Evolutionary conservation across 2,329 filamentous ascomycete species (phyloP).

Genomic region (Xenosphaeropsis pyriputrescens): DNA sequence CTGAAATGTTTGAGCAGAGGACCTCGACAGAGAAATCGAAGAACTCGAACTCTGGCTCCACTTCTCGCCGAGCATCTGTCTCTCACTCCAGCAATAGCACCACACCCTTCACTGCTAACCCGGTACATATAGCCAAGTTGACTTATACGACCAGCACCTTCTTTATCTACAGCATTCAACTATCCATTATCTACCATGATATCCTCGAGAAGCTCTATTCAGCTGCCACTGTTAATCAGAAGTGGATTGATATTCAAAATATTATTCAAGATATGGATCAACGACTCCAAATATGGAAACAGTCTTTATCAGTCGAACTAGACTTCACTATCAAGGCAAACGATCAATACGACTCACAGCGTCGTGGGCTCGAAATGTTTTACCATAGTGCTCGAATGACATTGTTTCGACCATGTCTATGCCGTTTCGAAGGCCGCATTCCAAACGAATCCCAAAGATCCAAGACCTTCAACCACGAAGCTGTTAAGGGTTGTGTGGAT

Average conservation of each 20-base stretch:
- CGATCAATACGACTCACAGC: constrained; percentile 3
- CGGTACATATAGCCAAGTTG: constrained; percentile 5
- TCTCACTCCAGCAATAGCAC: neutral
- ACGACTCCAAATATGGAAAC: constrained; percentile 8
- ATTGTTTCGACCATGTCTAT: constrained; percentile 13
- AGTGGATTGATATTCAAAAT: constrained; percentile 11
- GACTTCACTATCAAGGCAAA: constrained; percentile 6
- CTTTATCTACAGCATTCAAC: constrained; percentile 13
- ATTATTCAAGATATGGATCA: constrained; percentile 8
- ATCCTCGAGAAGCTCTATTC: constrained; percentile 12
- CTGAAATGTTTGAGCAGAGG: neutral
- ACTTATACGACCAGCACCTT: constrained; percentile 8
- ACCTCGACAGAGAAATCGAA: neutral
- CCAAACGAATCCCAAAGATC: constrained; percentile 4
- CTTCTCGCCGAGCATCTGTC: neutral
- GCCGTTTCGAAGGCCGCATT: constrained; percentile 10
- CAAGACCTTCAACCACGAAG: constrained; percentile 9
- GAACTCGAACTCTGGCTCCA: neutral
- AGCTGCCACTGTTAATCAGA: constrained; percentile 9
- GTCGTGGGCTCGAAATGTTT: constrained; percentile 10
- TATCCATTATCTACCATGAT: constrained; percentile 12
- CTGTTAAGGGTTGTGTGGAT: constrained; percentile 7
- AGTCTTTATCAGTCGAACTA: constrained; percentile 6
- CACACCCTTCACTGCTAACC: neutral
- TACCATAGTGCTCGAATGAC: constrained; percentile 12